phyloP scores from a whole-genome alignment of 768 basidiomycete species.

The Neoboletus magnificus region DNA sequence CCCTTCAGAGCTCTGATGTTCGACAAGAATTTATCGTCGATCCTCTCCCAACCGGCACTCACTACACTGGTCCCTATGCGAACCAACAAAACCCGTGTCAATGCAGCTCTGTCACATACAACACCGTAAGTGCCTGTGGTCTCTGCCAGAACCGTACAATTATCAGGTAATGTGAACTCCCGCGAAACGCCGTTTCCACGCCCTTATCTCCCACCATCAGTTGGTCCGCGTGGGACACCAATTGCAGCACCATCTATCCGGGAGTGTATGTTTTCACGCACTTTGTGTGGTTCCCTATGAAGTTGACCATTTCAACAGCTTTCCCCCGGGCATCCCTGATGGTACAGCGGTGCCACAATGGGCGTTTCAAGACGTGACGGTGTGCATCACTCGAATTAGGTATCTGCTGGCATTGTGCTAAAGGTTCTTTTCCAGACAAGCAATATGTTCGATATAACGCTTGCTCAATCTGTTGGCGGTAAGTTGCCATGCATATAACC shows the following conservation, averaged over 20 bases:
- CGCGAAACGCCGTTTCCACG: not conserved
- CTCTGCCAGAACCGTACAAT: slow-evolving; percentile 48
- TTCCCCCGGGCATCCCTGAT: slow-evolving; percentile 44
- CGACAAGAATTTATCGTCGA: slow-evolving; percentile 38
- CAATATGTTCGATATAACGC: slow-evolving; percentile 38
- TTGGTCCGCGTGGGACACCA: slow-evolving; percentile 51
- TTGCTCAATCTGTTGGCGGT: slow-evolving; percentile 35
- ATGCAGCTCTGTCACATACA: slow-evolving; percentile 57
- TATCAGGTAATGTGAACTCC: slow-evolving; percentile 29
- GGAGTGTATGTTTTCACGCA: slow-evolving; percentile 17
- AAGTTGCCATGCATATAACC: not conserved
- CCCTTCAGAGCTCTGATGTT: slow-evolving; percentile 5
- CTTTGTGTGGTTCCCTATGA: not conserved
- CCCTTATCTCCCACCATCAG: slow-evolving; percentile 27
- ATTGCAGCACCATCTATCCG: slow-evolving; percentile 41
- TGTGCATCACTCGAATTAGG: slow-evolving; percentile 21
- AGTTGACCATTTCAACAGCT: slow-evolving; percentile 32
- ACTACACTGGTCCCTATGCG: slow-evolving; percentile 34
- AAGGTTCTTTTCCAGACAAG: slow-evolving; percentile 25
- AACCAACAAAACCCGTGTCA: slow-evolving; percentile 37
- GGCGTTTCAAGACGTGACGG: slow-evolving; percentile 57
- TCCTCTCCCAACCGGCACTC: slow-evolving; percentile 33
- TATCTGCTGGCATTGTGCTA: not conserved
- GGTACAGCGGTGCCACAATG: slow-evolving; percentile 55
- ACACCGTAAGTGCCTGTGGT: slow-evolving; percentile 54